A percentile compares a stretch with the other conserved stretches of the same genome.
Conservation (phyloP, 2,329 filamentous ascomycete species). For the Fusarium napiforme region DNA sequence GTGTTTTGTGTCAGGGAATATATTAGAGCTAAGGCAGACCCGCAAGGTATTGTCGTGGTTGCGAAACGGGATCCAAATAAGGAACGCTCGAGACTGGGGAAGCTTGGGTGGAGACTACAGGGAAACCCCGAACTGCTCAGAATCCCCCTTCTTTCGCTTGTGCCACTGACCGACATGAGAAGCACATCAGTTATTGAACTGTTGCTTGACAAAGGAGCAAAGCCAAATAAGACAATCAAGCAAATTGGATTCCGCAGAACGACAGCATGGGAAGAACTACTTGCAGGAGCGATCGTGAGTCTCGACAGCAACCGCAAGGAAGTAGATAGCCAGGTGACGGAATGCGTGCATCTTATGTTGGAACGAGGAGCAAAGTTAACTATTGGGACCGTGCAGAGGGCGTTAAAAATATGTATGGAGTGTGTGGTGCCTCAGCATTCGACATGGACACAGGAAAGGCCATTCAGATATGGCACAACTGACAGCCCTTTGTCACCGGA, state of each 20-base stretch:
- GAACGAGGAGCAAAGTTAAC: not conserved
- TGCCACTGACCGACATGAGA: rapidly evolving
- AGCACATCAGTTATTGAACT: not conserved
- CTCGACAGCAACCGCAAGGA: rapidly evolving
- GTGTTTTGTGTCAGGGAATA: not conserved
- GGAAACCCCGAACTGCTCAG: not conserved
- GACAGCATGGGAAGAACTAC: slow-evolving; percentile 1
- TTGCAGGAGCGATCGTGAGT: not conserved
- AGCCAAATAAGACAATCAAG: not conserved
- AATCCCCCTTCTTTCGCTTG: not conserved
- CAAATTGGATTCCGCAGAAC: rapidly evolving
- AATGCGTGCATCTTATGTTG: slow-evolving; percentile 4
- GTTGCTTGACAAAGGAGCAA: not conserved
- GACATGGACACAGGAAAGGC: too few species aligned
- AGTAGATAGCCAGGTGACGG: not conserved
- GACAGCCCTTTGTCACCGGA: too few species aligned
- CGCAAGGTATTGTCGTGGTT: not conserved
- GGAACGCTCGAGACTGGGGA: rapidly evolving
- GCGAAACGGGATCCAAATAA: not conserved
- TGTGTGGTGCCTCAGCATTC: rapidly evolving
- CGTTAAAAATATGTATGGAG: not conserved
- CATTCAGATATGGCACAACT: too few species aligned
- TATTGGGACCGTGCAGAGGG: not conserved
- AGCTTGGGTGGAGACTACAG: not conserved
- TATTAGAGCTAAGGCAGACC: not conserved